Evolutionary conservation across 768 basidiomycete species (phyloP).

Genomic region (Gelatoporia subvermispora): DNA sequence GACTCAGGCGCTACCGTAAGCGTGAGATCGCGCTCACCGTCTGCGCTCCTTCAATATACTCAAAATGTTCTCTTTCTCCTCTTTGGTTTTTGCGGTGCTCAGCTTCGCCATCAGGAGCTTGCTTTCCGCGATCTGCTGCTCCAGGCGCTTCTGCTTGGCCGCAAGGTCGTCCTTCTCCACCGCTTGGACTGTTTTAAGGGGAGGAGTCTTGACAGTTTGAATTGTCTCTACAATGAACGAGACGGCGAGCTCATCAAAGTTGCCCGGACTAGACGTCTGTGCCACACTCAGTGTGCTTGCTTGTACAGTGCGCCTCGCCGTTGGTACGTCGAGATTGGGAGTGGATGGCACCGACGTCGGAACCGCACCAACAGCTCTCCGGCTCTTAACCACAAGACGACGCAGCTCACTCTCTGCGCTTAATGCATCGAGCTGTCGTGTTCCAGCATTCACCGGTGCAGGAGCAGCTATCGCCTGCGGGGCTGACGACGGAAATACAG

Average conservation of each 20-base stretch:
- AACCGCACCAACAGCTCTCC: constrained; percentile 20
- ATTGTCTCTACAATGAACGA: constrained; percentile 58
- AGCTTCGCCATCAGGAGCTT: constrained; percentile 47
- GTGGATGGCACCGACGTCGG: no score
- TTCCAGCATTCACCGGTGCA: neutral
- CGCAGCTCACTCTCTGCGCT: constrained; percentile 35
- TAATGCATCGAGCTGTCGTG: constrained; percentile 18
- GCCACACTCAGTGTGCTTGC: neutral
- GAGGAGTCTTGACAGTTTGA: constrained; percentile 33
- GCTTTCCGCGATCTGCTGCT: constrained; percentile 48
- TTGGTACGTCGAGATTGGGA: no score
- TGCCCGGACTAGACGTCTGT: neutral
- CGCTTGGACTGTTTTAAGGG: neutral
- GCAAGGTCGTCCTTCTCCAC: constrained; percentile 31
- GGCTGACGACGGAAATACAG: neutral
- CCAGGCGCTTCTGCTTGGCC: constrained; percentile 42
- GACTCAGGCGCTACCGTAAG: neutral
- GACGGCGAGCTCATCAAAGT: constrained; percentile 49
- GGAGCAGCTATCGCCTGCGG: constrained; percentile 1
- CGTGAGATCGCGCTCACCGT: constrained; percentile 34
- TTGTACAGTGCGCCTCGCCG: no score
- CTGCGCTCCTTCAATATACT: constrained; percentile 43
- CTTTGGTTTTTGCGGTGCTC: constrained; percentile 40
- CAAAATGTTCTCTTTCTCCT: constrained; percentile 45
- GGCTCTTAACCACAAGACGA: constrained; percentile 29